Percentiles rank a stretch among this genome's conserved stretches.
Conservation (phyloP, 176 grass and related monocot genomes). For the Carex myosuroides region DNA sequence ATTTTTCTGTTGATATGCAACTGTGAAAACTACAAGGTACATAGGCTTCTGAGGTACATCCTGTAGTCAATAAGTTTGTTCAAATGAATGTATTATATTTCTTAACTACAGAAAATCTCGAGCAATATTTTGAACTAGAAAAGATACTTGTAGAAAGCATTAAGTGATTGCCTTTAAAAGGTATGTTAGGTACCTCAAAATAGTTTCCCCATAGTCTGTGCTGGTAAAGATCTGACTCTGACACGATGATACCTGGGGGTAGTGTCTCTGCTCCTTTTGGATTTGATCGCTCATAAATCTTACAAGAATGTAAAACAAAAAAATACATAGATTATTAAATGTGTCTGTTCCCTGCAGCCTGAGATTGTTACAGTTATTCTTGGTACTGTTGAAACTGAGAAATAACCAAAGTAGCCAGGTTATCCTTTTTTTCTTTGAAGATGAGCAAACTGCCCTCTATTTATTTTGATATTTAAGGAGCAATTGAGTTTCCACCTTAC, state of each 20-base stretch:
- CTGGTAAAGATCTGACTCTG: constrained; percentile 28
- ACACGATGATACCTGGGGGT: constrained; percentile 19
- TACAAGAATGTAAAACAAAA: background rate
- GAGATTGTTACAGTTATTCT: background rate
- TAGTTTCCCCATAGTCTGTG: constrained; percentile 27
- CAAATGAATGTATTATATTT: background rate
- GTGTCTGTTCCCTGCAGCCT: too few relatives aligned
- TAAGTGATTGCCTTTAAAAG: background rate
- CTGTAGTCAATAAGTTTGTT: constrained; percentile 38
- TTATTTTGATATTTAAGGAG: background rate
- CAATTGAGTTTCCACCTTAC: background rate
- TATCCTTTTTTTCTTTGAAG: background rate
- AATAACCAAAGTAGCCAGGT: background rate
- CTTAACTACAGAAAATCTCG: background rate
- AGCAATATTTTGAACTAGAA: background rate
- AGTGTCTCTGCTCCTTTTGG: constrained; percentile 32
- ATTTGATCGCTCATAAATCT: constrained; percentile 30
- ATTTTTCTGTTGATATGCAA: constrained; percentile 77
- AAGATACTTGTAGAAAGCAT: background rate
- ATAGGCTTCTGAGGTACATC: constrained; percentile 58
- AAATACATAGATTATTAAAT: background rate
- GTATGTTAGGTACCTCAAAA: constrained; percentile 20
- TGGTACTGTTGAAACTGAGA: background rate
- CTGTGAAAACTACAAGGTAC: constrained; percentile 91
- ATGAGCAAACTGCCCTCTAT: background rate